Evolutionary conservation across 2,329 filamentous ascomycete genomes (phyloP), one percentile per base, ranked within the genome.

Genomic region (Scorias spongiosa): DNA sequence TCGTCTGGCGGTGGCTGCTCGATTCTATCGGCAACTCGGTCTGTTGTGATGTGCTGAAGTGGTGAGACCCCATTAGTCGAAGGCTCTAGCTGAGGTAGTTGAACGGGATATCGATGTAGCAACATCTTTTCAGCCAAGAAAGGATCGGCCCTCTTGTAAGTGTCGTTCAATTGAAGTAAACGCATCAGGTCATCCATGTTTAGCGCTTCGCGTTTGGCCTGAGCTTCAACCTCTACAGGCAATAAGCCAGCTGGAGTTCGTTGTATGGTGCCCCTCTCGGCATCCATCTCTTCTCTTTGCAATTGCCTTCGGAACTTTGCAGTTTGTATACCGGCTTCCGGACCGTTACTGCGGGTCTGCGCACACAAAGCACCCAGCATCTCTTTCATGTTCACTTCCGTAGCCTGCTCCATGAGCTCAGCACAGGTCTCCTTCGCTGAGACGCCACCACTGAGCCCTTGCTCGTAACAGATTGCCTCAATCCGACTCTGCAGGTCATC

Each of bases 141-240:
- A 0, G 84, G 85, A 65, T 91, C 88, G 47, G 84, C 78, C 9
- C 79, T 78, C 49, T 93, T 71, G 46, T 84, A 80, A 20, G 75
- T 76, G 43, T 91, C 84, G 10, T 81, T 79, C 50, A 94, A 72
- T 46, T 83, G 76, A 12, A 93, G 62, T 1, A 84, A 78, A 2
- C 94, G 67, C 32, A 82, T 74, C 40, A 95, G 63, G 59, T 95
- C 89, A 14, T 80, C 77, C 65, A 89, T 81, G 11, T 79, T 79
- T 1, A 95, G 64, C 1, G 84, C 77, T 5, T 78, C 75, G 34
- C 86, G 72, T 53, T 81, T 77, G 44, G 76, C 76, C 12, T 82
- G 80, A 43, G 81, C 80, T 57, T 83, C 86, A 2, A 83, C 76
- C 62, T 95, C 87, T 30, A 87, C 67, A 0, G 88, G 89, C 5